Base-by-base conservation (phyloP, 2,329 filamentous ascomycete species). In the Saccharata proteae region DNA sequence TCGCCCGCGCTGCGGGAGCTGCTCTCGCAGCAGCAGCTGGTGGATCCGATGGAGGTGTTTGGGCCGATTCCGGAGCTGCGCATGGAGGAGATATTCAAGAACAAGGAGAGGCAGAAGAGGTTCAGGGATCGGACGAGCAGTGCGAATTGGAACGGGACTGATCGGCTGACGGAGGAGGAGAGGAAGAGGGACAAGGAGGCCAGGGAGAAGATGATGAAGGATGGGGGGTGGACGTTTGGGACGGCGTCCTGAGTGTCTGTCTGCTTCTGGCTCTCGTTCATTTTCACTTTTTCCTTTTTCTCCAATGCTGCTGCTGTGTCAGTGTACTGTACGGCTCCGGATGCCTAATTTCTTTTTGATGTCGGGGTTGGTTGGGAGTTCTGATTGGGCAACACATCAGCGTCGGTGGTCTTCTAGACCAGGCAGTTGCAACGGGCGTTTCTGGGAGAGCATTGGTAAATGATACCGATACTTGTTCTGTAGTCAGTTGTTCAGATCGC, bases 31-130 rank as follows among this genome's bases (percentile, higher is more conserved):
- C 92, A 98, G 52, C 86, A 98, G 54, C 72, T 75, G 7, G 69
- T 90, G 43, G 85, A 98, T 46, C 83, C 85, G 0, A 74, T 82
- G 47, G 64, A 71, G 21, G 81, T 98, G 32, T 98, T 98, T 49
- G 90, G 90, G 0, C 81, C 83, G 1, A 84, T 93, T 15, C 77
- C 72, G 8, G 82, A 85, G 9, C 66, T 98, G 41, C 83, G 84
- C 48, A 90, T 98, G 78, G 92, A 98, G 48, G 86, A 96, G 51
- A 85, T 94, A 18, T 98, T 98, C 59, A 83, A 85, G 54, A 86
- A 80, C 56, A 85, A 85, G 54, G 84, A 88, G 34, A 66, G 80
- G 41, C 75, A 81, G 54, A 81, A 82, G 63, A 82, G 84, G 49
- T 96, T 94, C 67, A 74, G 92, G 12, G 77, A 82, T 30, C 72